Base-by-base conservation (phyloP, 2,329 filamentous ascomycete species). In the Colletotrichum australisinense region DNA sequence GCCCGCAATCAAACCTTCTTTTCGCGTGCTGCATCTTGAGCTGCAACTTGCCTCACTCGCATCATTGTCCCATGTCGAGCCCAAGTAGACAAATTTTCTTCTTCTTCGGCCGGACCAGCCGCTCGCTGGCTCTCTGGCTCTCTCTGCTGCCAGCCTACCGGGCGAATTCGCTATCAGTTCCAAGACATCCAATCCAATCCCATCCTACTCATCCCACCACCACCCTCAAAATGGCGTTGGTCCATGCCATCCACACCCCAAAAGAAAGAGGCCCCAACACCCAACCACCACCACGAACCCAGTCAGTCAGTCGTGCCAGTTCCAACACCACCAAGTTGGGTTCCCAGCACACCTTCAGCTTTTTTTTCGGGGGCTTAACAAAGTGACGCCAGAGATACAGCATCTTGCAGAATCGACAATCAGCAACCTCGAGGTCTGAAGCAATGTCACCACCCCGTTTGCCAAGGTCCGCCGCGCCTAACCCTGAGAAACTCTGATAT, bases 351-450 rank as follows among this genome's bases (percentile, higher is more conserved):
- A 42, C 16, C 38, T 42, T 42, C 16, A 42, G 38, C n/a, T n/a
- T 8, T 42, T n/a, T 42, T 42, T 11, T 22, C 42, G 42, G 42
- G 56, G 55, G 22, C 65, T 19, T 30, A 5, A 32, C 6, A 32
- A 30, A 22, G 68, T 72, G 68, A 74, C 72, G 72, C 72, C 72
- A 74, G 72, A 74, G 52, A 58, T 38, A 72, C 68, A 74, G 42
- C 63, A 72, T 72, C 68, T 74, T 72, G 72, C 72, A 74, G 68
- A 66, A 74, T 72, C 30, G 57, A 56, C 28, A 49, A 49, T 49
- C 62, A 52, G 52, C 24, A 30, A 67, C 49, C 49, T 65, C 22
- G 69, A 64, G 53, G 42, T 55, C 38, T 38, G 32, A 42, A 53
- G 66, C 70, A 56, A 73, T 70, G 70, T 64, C 53, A 73, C 66